Base-by-base conservation (phyloP, 441 rosid species). In the Adansonia gregorii region DNA sequence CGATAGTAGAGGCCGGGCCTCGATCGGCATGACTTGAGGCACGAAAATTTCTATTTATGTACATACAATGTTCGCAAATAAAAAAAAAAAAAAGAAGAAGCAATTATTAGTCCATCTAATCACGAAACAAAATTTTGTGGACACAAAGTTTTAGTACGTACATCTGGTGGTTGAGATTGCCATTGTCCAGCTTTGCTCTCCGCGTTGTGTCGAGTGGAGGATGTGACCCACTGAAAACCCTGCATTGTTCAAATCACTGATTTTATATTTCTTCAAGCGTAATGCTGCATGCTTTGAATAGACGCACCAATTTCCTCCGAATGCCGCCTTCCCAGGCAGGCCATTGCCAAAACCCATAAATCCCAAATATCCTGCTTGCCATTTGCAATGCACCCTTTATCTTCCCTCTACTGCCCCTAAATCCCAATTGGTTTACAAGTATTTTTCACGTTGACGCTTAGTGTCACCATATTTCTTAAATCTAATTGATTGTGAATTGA, bases 251-350 rank as follows among this genome's bases (percentile, higher is more conserved):
- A 67, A 67, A 20, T 67, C 72, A 45, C 55, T 80, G 83, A 73
- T 24, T 9, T 63, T 20, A 52, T 52, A 3, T 3, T 12, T 61
- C 35, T 4, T 19, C 31, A 8, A 63, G n/a, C n/a, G 17, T 12
- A 78, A 76, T 73, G 24, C 76, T 76, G 54, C 49, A n/a, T 63
- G 10, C 17, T 54, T 82, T 81, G 86, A 76, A 81, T 81, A 76
- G 63, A 78, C n/a, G 61, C 82, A 81, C 82, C 78, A 41, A 45
- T 46, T 55, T 49, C 31, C 67, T 35, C 67, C 54, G 52, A 3
- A 45, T 72, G 79, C 76, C 65, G 77, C 72, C 58, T 24, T 67
- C 55, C 85, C 59, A 56, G 15, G 39, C 39, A 31, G 39, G 4
- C 39, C 39, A 31, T 31, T 31, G 20, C 46, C 20, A 31, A 14